Base-by-base conservation (phyloP, 1,284 basidiomycete species). In the Ustilago loliicola region DNA sequence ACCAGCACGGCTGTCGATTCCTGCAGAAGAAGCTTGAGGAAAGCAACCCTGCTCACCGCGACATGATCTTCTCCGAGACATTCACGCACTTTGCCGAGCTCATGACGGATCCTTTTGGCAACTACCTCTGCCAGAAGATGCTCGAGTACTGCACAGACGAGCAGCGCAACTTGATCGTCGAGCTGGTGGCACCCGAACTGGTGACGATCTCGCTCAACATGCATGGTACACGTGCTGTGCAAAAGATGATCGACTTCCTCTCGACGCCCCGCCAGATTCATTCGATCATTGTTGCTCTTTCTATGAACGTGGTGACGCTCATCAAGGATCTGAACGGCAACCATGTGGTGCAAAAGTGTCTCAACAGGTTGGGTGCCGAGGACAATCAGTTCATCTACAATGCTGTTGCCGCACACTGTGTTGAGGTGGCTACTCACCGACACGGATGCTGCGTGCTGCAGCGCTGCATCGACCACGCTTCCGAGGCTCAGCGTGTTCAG, bases 361-460 rank as follows among this genome's bases (percentile, higher is more conserved):
- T 99, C 81, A 99, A 99, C 90, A 95, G 97, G 88, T 89, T 99
- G 70, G 93, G 93, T 34, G 94, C 97, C 0, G 96, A 98, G 86
- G 97, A 99, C 88, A 99, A 99, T 88, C 96, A 98, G 90, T 99
- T 99, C 88, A 99, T 99, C 85, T 99, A 99, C 89, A 98, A 99
- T 83, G 97, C 97, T 63, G 97, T 99, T 47, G 97, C 97, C 34
- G 93, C 94, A 36, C 97, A 99, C 88, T 98, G 97, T 83, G 95
- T 99, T 63, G 97, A 99, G 88, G 97, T 99, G 68, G 97, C 97
- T 17, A 99, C 97, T 54, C 97, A 99, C 87, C 94, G 97, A 78
- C 97, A 99, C 84, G 97, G 97, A 17, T 99, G 97, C 88, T 99
- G 97, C 87, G 97, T 99, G 59, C 89, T 99, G 52, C 97, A 99